These are phyloP conservation scores for Scenedesmus sp. DNA, from an alignment of 163 green algal genomes.

Conservation along the genomic window DNA sequence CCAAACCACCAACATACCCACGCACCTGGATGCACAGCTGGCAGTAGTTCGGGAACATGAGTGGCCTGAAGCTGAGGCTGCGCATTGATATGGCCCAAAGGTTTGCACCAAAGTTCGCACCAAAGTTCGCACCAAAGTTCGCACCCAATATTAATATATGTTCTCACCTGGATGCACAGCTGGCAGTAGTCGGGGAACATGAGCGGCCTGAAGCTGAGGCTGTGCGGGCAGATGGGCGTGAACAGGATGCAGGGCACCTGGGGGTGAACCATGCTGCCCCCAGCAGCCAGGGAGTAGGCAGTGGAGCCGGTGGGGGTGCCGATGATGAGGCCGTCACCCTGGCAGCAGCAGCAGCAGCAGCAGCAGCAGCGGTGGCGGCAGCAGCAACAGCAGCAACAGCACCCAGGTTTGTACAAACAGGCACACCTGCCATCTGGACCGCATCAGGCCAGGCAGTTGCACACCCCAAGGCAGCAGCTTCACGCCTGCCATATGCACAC, in stretches of 20 bases:
- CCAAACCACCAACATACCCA: neutral
- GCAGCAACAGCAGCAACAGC: neutral
- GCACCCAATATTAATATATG: too few relatives aligned
- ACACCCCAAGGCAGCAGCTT: too few relatives aligned
- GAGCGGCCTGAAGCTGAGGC: constrained; percentile 91
- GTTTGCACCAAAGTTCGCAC: too few relatives aligned
- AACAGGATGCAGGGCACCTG: constrained; percentile 96
- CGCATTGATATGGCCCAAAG: too few relatives aligned
- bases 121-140: too few relatives aligned
- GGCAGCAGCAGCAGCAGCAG: constrained; percentile 3
- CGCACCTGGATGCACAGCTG: constrained; percentile 82
- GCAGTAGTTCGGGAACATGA: constrained; percentile 95
- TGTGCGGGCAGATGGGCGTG: constrained; percentile 98
- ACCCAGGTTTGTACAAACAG: neutral
- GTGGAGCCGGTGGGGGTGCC: constrained; percentile 97
- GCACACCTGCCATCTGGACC: too few relatives aligned
- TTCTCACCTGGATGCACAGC: constrained; percentile 80
- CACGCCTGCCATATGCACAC: too few relatives aligned
- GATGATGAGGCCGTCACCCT: constrained; percentile 95
- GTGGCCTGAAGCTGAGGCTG: constrained; percentile 68
- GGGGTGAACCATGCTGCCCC: constrained; percentile 96
- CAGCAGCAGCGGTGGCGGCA: neutral
- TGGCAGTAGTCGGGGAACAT: constrained; percentile 95
- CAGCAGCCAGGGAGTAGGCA: constrained; percentile 93
- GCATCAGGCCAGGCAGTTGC: too few relatives aligned